These are phyloP conservation scores for Pseudophaeomoniella oleicola DNA, from an alignment of 2,329 filamentous ascomycete species.

Conservation along the genomic window DNA sequence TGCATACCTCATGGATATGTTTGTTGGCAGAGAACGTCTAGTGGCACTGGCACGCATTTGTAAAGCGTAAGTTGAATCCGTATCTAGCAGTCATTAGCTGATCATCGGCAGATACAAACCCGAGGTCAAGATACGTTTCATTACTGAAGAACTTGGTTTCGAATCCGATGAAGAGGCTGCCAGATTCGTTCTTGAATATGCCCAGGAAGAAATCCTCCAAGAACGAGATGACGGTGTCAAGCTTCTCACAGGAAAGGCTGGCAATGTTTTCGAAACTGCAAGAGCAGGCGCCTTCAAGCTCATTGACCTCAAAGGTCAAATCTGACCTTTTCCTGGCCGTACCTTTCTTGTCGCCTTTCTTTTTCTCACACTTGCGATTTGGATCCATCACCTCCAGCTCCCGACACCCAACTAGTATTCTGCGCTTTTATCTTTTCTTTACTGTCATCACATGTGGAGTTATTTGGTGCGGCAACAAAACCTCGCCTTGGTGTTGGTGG, in stretches of 20 bases:
- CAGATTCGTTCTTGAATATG: slow-evolving; percentile 75
- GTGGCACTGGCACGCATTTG: slow-evolving; percentile 83
- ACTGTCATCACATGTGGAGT: too few species aligned
- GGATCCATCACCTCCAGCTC: too few species aligned
- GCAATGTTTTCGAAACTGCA: slow-evolving; percentile 56
- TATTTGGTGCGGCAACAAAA: too few species aligned
- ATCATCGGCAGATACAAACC: slow-evolving; percentile 67
- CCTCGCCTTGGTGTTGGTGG: too few species aligned
- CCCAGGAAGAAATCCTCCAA: slow-evolving; percentile 57
- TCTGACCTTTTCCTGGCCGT: too few species aligned
- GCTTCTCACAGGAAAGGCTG: slow-evolving; percentile 61
- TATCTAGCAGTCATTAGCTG: slow-evolving; percentile 19
- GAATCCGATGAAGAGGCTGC: slow-evolving; percentile 82
- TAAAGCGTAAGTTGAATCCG: slow-evolving; percentile 64
- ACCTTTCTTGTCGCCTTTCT: too few species aligned
- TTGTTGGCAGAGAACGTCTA: slow-evolving; percentile 84
- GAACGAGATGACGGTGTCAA: slow-evolving; percentile 60
- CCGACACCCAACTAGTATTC: too few species aligned
- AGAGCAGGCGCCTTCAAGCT: slow-evolving; percentile 62
- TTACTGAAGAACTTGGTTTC: slow-evolving; percentile 92
- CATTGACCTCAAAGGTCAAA: slow-evolving; percentile 96
- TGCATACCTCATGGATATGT: slow-evolving; percentile 98
- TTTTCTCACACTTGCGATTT: too few species aligned
- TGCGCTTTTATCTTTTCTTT: too few species aligned
- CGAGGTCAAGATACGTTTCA: slow-evolving; percentile 73